Evolutionary conservation across 257 asterid species (phyloP).

Genomic region (Handroanthus guayacan): DNA sequence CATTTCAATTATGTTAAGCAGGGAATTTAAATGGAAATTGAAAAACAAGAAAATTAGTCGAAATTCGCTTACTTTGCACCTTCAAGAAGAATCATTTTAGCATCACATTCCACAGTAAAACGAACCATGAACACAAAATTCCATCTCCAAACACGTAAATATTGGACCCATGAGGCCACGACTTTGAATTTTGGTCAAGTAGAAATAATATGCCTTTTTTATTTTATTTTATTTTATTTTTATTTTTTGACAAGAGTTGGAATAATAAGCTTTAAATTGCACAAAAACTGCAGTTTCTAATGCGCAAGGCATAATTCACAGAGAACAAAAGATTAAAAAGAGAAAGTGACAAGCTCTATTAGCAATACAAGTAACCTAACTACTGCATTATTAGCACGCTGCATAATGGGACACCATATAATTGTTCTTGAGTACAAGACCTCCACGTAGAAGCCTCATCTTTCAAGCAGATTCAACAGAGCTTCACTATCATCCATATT

Average conservation of each 20-base stretch:
- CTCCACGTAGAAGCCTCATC: conserved; percentile 5
- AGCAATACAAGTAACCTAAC: not conserved
- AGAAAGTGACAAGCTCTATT: not conserved
- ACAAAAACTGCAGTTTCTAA: too few species aligned
- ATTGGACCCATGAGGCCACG: not conserved
- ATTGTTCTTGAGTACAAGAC: conserved; percentile 1
- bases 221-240: too few species aligned
- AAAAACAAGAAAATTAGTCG: too few species aligned
- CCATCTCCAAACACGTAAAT: too few species aligned
- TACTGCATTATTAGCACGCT: conserved; percentile 20
- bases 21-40: not conserved
- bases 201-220: too few species aligned
- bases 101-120: too few species aligned
- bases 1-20: too few species aligned
- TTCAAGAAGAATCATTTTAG: too few species aligned
- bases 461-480: not conserved
- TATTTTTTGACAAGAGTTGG: too few species aligned
- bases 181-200: too few species aligned
- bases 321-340: not conserved
- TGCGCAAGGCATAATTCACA: not conserved
- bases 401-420: not conserved
- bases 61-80: not conserved
- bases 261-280: too few species aligned
- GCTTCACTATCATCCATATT: conserved; percentile 27
- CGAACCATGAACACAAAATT: too few species aligned